Percentiles rank a stretch among this genome's conserved stretches.
Evolutionary conservation across 2,329 filamentous ascomycete species (phyloP).

Genomic region (Aureobasidium pullulans): DNA sequence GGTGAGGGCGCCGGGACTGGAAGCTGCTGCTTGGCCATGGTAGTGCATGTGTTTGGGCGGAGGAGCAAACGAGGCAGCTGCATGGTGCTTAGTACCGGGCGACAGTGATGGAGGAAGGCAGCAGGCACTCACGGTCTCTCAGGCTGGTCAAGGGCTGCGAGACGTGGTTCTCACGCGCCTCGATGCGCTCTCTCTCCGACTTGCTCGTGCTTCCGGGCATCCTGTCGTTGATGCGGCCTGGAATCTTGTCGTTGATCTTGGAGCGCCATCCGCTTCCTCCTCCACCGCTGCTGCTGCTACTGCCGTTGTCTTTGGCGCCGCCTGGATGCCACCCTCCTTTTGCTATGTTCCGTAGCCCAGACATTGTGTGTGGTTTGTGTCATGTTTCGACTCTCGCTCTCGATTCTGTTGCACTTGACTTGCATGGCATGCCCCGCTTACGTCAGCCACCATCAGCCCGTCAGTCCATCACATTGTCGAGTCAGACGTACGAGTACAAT

Average conservation of each 20-base stretch:
- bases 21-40: conserved; percentile 38
- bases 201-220: conserved; percentile 39
- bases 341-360: conserved; percentile 22
- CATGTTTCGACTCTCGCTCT: neutral
- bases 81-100: neutral
- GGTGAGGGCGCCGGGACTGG: neutral
- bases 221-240: conserved; percentile 52
- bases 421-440: neutral
- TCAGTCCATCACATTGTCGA: neutral
- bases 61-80: conserved; percentile 62
- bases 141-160: conserved; percentile 61
- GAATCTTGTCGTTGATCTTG: conserved; percentile 44
- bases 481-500: too few species aligned
- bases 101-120: too few species aligned
- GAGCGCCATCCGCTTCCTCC: conserved; percentile 15
- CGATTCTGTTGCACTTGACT: neutral
- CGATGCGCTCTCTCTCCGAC: conserved; percentile 36
- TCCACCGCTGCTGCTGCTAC: conserved; percentile 21
- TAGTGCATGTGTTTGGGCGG: conserved; percentile 62
- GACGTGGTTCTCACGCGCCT: conserved; percentile 43
- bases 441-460: neutral
- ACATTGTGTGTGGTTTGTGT: neutral
- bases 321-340: conserved; percentile 45
- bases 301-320: conserved; percentile 28
- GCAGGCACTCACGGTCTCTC: conserved; percentile 49